Evolutionary conservation across 1,139 yeast genomes (phyloP).

Genomic region (Debaryomycetaceae sp.): DNA sequence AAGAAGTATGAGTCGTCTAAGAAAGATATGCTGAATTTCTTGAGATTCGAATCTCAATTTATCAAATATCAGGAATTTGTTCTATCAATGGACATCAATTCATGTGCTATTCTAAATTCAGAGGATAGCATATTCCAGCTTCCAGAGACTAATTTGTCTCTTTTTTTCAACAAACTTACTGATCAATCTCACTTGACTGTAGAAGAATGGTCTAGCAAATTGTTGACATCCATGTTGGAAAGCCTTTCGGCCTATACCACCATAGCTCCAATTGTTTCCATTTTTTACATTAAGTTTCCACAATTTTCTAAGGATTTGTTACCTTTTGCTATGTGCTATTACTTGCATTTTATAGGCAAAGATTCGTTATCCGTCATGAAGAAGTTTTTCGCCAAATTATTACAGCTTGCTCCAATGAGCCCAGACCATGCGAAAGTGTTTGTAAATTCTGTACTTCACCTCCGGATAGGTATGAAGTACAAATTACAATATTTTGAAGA

Average conservation of each 20-base stretch:
- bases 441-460: constrained; percentile 34
- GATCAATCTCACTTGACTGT: constrained; percentile 7
- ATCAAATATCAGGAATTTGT: constrained; percentile 16
- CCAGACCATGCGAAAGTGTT: constrained; percentile 23
- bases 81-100: constrained; percentile 30
- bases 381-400: constrained; percentile 11
- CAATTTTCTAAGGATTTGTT: constrained; percentile 20
- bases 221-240: constrained; percentile 31
- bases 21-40: constrained; percentile 14
- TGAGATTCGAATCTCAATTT: constrained; percentile 14
- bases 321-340: constrained; percentile 24
- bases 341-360: constrained; percentile 14
- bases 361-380: constrained; percentile 10
- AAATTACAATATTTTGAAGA: constrained; percentile 27
- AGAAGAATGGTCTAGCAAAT: constrained; percentile 27
- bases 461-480: constrained; percentile 44
- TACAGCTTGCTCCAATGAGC: constrained; percentile 5
- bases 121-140: constrained; percentile 17
- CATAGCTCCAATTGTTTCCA: constrained; percentile 21
- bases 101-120: constrained; percentile 28
- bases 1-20: constrained; percentile 14
- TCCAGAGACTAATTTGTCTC: constrained; percentile 12
- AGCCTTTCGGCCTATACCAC: constrained; percentile 25
- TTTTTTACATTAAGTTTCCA: constrained; percentile 21
- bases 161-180: constrained; percentile 11